Conservation (phyloP, 495 filamentous ascomycete genomes). For the Cairneyella variabilis region DNA sequence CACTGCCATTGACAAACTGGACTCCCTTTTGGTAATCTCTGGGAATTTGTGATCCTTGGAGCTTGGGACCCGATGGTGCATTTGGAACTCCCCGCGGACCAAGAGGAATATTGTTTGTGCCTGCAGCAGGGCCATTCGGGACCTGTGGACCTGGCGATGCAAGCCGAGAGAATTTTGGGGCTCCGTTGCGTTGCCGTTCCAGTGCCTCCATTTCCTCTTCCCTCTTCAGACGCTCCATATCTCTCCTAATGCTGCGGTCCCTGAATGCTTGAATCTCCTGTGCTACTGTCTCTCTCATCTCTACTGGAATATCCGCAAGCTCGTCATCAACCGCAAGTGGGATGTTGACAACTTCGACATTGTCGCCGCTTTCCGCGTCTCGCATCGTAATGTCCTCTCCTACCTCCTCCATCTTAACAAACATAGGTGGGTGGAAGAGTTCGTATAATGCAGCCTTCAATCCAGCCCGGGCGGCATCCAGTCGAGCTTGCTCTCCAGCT, state of each 20-base stretch:
- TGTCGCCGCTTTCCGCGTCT: slow-evolving; percentile 54
- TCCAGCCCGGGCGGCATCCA: slow-evolving; percentile 58
- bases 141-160: slow-evolving; percentile 58
- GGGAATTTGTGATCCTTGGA: slow-evolving; percentile 65
- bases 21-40: slow-evolving; percentile 80
- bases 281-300: slow-evolving; percentile 95
- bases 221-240: slow-evolving; percentile 77
- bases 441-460: slow-evolving; percentile 65
- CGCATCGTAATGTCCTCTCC: slow-evolving; percentile 73
- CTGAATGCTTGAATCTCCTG: slow-evolving; percentile 93
- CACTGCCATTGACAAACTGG: slow-evolving; percentile 80
- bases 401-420: slow-evolving; percentile 42
- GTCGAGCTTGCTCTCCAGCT: slow-evolving; percentile 58
- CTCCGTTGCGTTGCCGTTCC: slow-evolving; percentile 71
- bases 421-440: slow-evolving; percentile 64
- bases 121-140: slow-evolving; percentile 61
- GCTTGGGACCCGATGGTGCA: slow-evolving; percentile 74
- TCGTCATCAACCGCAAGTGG: slow-evolving; percentile 89
- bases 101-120: slow-evolving; percentile 78
- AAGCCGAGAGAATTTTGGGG: slow-evolving; percentile 60
- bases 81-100: slow-evolving; percentile 71
- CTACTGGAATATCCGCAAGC: slow-evolving; percentile 88
- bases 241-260: slow-evolving; percentile 79
- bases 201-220: slow-evolving; percentile 92
- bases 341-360: slow-evolving; percentile 86